A percentile compares a stretch with the other conserved stretches of the same genome.
Conservation (phyloP, 2,329 filamentous ascomycete genomes). For the Falciphora oryzae region DNA sequence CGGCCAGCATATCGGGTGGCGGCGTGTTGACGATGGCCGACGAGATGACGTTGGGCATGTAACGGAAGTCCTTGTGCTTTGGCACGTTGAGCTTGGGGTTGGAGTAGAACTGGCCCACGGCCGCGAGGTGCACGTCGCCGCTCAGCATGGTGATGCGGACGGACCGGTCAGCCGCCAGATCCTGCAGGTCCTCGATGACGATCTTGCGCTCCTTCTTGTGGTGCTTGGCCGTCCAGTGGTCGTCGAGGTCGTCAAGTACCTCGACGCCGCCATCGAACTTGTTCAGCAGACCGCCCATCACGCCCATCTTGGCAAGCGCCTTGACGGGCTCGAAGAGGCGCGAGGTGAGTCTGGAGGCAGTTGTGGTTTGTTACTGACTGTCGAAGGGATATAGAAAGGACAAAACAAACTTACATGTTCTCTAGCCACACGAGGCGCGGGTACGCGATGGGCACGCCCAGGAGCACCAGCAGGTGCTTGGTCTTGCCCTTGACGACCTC, state of each 20-base stretch:
- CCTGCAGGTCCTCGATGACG: slow-evolving; percentile 85
- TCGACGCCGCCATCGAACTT: slow-evolving; percentile 89
- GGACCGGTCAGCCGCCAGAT: slow-evolving; percentile 87
- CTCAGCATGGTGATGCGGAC: slow-evolving; percentile 86
- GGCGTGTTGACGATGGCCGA: slow-evolving; percentile 93
- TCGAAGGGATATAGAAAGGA: slow-evolving; percentile 1
- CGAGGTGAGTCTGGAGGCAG: slow-evolving; percentile 63
- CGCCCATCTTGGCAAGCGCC: slow-evolving; percentile 72
- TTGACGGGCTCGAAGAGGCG: slow-evolving; percentile 84
- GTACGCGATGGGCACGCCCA: slow-evolving; percentile 80
- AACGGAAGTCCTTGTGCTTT: slow-evolving; percentile 89
- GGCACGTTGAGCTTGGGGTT: slow-evolving; percentile 73
- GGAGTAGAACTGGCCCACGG: slow-evolving; percentile 90
- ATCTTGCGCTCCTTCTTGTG: slow-evolving; percentile 87
- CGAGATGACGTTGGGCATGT: slow-evolving; percentile 94
- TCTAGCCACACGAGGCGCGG: slow-evolving; percentile 70
- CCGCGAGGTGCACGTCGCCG: slow-evolving; percentile 89
- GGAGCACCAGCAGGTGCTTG: slow-evolving; percentile 80
- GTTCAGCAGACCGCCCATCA: slow-evolving; percentile 77
- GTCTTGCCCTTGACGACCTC: slow-evolving; percentile 81
- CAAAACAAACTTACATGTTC: slow-evolving; percentile 48
- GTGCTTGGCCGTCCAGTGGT: slow-evolving; percentile 95
- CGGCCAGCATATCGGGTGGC: slow-evolving; percentile 79
- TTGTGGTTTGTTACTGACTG: slow-evolving; percentile 8
- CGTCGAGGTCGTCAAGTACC: slow-evolving; percentile 85